Evolutionary conservation across 1,139 yeast genomes (phyloP), one percentile per base, ranked within the genome.

Genomic region (Entelexis paramagnoliae): DNA sequence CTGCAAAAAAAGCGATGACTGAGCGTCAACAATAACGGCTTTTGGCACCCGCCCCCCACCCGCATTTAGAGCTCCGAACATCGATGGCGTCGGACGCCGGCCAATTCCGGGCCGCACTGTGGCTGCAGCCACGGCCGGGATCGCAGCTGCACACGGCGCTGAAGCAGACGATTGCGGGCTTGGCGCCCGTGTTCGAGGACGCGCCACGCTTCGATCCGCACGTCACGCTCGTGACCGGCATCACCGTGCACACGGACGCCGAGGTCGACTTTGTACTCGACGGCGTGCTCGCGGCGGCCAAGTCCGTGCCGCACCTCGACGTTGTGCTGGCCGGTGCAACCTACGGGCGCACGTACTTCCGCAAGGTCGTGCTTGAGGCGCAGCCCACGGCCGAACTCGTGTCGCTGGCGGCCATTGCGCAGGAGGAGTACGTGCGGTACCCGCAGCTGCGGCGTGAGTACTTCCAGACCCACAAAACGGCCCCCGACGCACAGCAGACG

Each of bases 141-240:
- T 68, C 81, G 2, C 74, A 74, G 43, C 68, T 80, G 20, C 66
- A 76, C 60, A 86, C 81, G 54, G 78, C 80, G 49, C 65, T 84
- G 44, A 68, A 71, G 30, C 77, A 83, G 24, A 70, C 83, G 43
- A 81, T 82, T 69, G 70, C 76, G 26, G 81, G 89, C 9, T 66
- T 85, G 43, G 76, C 76, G 52, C 82, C 91, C 1, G 68, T 83
- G 24, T 83, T 84, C 62, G 85, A 85, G 16, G 83, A 80, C 46
- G 82, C 81, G 28, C 79, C 82, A 4, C 64, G 63, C 40, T 81
- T 84, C 59, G 84, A 79, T 54, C 95, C 95, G 4, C 95, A 85
- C 63, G 74, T 85, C 40, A 85, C 95, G 1, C 73, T 85, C 35
- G 79, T 89, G 2, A 75, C 87, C 29, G 75, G 79, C 54, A 70